Evolutionary conservation across 2,329 filamentous ascomycete species (phyloP), one percentile per base, ranked within the genome.

Genomic region (Botrytis squamosa): DNA sequence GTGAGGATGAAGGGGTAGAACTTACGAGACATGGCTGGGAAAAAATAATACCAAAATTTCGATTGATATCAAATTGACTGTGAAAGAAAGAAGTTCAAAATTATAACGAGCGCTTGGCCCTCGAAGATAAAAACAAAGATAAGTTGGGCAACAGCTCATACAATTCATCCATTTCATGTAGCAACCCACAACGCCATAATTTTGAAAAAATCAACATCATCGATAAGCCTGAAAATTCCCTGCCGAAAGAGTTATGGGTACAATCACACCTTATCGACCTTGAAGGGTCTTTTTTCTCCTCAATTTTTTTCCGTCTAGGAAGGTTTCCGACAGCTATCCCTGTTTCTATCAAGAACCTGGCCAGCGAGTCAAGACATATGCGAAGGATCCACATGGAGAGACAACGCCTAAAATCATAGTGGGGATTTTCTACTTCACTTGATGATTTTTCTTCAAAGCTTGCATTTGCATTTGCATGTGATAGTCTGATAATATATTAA

Each of bases 161-260:
- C 33, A 40, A 22, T 46, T 46, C 20, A 46, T 36, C 9, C 42
- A 65, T 68, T 68, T 55, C 46, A 68, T 22, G 25, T 22, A 25
- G 46, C 65, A 20, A 40, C 14, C 36, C 65, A 55, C 36, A 68
- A 57, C 66, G 36, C 49, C 65, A 68, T 55, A 68, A 40, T 40
- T 68, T 63, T 63, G 22, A 42, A 62, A 62, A 40, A 38, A 62
- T 40, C 16, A 67, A 40, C 46, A 67, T 52, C 65, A 68, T 55
- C 46, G 65, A 68, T 68, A 68, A 68, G 65, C 46, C 25, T n/a
- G 44, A 49, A 29, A 67, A 38, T 67, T 52, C 25, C 36, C 36
- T n/a, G 36, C 36, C 22, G 36, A 38, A 12, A 7, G 14, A 57
- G 14, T 57, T 29, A 18, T 29, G 52, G 52, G 36, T 40, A 40